Evolutionary conservation across 805 yeast species (phyloP).

Genomic region (Zygotorulaspora chibaensis): DNA sequence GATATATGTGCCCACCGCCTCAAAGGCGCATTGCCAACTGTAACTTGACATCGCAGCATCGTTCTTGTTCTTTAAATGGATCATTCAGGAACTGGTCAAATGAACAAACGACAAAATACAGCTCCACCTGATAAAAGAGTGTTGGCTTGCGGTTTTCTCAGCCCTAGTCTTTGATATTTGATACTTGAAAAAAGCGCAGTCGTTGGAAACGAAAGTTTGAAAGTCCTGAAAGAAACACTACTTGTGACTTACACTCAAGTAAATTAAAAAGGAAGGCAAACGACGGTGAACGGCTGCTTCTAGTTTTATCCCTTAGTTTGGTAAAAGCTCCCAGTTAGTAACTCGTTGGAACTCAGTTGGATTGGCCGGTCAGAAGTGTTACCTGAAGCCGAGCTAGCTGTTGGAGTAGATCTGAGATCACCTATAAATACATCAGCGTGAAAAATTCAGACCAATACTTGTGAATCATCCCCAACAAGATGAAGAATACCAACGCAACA

Average conservation of each 20-base stretch:
- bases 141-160: too few species aligned
- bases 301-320: too few species aligned
- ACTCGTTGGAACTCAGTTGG: too few species aligned
- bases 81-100: not conserved
- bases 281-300: too few species aligned
- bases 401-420: not conserved
- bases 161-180: too few species aligned
- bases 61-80: not conserved
- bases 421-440: not conserved
- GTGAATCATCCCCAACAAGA: not conserved
- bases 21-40: not conserved
- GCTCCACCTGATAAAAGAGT: too few species aligned
- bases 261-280: too few species aligned
- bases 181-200: too few species aligned
- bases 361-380: too few species aligned
- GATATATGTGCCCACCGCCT: not conserved
- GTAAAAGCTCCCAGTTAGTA: too few species aligned
- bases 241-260: not conserved
- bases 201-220: not conserved
- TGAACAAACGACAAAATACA: too few species aligned
- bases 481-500: conserved; percentile 1
- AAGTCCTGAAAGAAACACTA: not conserved
- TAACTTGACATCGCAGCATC: conserved; percentile 4
- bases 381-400: not conserved
- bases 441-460: too few species aligned